Conservation (phyloP, 305 asterid genomes). For the Fraxinus xanthoxyloides region DNA sequence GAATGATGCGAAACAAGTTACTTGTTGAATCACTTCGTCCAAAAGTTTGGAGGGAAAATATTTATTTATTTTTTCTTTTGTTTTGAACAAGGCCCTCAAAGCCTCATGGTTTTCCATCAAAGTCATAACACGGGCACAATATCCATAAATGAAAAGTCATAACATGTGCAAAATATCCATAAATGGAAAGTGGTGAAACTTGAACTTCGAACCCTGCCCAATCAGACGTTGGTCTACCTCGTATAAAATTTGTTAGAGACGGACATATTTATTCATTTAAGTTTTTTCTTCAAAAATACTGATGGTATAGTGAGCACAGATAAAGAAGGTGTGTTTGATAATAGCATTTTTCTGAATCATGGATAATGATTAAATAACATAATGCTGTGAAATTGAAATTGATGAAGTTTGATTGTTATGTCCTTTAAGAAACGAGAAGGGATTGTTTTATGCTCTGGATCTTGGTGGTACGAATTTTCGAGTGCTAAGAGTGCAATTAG, state of each 20-base stretch:
- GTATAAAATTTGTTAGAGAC: background rate
- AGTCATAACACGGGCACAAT: background rate
- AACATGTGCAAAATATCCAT: background rate
- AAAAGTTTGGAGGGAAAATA: background rate
- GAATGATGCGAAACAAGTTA: background rate
- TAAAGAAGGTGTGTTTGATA: background rate
- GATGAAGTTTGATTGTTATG: background rate
- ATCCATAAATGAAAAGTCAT: no score
- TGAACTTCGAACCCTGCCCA: background rate
- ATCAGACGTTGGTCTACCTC: no score
- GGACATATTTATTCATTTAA: background rate
- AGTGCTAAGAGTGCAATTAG: conserved; percentile 71
- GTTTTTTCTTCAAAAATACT: background rate
- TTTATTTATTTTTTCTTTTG: no score
- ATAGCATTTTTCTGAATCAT: background rate
- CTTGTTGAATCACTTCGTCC: background rate
- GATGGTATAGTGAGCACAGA: background rate
- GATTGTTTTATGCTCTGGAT: conserved; percentile 76
- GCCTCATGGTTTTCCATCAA: background rate
- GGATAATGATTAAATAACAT: background rate
- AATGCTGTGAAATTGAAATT: background rate
- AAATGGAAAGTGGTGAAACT: background rate
- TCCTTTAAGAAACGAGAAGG: conserved; percentile 61
- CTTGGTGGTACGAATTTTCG: conserved; percentile 88
- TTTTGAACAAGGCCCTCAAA: background rate